phyloP scores from a whole-genome alignment of 169 alveolate species.

The Cryptosporidium meleagridis region DNA sequence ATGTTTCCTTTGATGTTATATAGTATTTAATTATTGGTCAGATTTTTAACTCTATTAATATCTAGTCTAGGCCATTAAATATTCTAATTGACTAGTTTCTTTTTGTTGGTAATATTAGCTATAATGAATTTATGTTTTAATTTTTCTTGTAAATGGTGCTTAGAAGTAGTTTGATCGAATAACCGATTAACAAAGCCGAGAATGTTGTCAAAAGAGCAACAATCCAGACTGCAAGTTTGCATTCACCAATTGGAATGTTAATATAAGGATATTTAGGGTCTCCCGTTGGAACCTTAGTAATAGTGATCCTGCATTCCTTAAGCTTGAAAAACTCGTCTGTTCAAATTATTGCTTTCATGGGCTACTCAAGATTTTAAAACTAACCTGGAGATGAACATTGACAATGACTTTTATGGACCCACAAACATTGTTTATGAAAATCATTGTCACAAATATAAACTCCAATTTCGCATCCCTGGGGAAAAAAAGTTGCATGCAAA shows the following conservation, averaged over 20 bases:
- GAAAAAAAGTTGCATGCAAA: not conserved
- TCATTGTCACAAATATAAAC: slow-evolving; percentile 58
- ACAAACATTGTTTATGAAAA: slow-evolving; percentile 65
- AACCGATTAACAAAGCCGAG: slow-evolving; percentile 4
- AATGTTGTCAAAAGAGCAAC: slow-evolving; percentile 20
- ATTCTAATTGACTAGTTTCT: not conserved
- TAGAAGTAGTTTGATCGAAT: not conserved
- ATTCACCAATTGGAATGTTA: slow-evolving; percentile 67
- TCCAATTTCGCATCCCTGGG: slow-evolving; percentile 63
- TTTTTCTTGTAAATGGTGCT: not conserved
- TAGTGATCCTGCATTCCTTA: slow-evolving; percentile 53
- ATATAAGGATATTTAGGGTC: slow-evolving; percentile 53
- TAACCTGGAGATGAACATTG: slow-evolving; percentile 71
- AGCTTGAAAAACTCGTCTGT: slow-evolving; percentile 45
- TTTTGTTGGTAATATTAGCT: not conserved
- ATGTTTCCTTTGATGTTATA: not conserved
- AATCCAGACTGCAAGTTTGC: slow-evolving; percentile 66
- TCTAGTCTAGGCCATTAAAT: slow-evolving; percentile 8
- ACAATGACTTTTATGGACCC: slow-evolving; percentile 67
- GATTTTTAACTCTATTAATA: slow-evolving; percentile 37
- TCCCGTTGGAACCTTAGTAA: slow-evolving; percentile 65
- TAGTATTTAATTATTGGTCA: slow-evolving; percentile 59
- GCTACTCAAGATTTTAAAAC: not conserved
- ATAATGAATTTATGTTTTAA: no score
- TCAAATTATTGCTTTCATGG: not conserved